Evolutionary conservation across 2,329 filamentous ascomycete genomes (phyloP).

Genomic region (Penicillium sp.): DNA sequence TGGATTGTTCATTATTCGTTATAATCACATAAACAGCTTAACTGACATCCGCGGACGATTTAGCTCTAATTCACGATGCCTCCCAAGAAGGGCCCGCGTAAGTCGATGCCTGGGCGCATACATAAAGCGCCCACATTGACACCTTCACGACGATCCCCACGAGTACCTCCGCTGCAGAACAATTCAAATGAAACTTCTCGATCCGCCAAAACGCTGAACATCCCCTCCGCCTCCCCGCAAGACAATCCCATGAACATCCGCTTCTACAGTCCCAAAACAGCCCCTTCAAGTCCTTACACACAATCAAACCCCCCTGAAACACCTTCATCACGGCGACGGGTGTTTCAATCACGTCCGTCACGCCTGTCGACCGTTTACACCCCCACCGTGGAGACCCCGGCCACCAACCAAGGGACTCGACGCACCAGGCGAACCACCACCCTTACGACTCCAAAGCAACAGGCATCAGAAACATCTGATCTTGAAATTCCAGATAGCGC

Average conservation of each 20-base stretch:
- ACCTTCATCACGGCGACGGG: constrained; percentile 13
- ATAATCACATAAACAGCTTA: constrained; percentile 1
- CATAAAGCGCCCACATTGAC: constrained; percentile 11
- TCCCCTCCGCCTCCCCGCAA: constrained; percentile 10
- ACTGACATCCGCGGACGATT: constrained; percentile 7
- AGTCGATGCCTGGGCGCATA: constrained; percentile 19
- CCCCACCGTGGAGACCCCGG: constrained; percentile 18
- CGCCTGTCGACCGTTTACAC: constrained; percentile 24
- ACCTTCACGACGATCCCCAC: constrained; percentile 22
- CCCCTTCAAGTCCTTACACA: neutral
- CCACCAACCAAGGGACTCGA: constrained; percentile 13
- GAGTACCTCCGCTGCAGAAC: constrained; percentile 12
- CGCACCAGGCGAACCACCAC: constrained; percentile 16
- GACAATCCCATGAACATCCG: constrained; percentile 15
- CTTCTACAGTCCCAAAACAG: constrained; percentile 14
- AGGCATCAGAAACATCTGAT: constrained; percentile 14
- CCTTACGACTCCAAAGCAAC: constrained; percentile 12
- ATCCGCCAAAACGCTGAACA: constrained; percentile 12
- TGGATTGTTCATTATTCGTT: neutral
- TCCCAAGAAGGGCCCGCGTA: constrained; percentile 20
- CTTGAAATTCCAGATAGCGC: constrained; percentile 15
- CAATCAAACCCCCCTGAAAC: constrained; percentile 10
- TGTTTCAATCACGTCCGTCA: constrained; percentile 24
- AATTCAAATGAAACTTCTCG: constrained; percentile 3
- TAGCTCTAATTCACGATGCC: constrained; percentile 19